Evolutionary conservation across 106 monocot genomes (phyloP).

Genomic region (Cymbidium sinense): DNA sequence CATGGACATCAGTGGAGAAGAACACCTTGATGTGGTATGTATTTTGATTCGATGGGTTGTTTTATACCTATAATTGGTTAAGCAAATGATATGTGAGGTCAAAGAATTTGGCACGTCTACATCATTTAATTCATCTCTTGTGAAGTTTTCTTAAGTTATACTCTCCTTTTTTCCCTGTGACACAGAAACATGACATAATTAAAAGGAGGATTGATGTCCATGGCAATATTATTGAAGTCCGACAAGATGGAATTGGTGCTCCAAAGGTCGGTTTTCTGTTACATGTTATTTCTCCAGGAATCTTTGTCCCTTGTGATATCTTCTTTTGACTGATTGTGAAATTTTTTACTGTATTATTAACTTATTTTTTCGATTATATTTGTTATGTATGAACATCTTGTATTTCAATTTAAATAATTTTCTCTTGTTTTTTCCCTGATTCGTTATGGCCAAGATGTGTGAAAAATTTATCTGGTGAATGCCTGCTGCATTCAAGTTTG

Average conservation of each 20-base stretch:
- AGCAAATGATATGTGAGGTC: not conserved
- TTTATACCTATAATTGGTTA: not conserved
- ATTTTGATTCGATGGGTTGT: not conserved
- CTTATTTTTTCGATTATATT: too few relatives aligned
- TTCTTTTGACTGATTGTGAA: not conserved
- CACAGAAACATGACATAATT: conserved; percentile 85
- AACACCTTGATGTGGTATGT: conserved; percentile 91
- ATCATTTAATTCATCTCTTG: not conserved
- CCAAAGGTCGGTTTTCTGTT: conserved; percentile 48
- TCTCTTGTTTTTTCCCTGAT: not conserved
- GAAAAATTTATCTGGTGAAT: not conserved
- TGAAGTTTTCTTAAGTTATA: not conserved
- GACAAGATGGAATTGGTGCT: conserved; percentile 84
- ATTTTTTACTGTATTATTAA: not conserved
- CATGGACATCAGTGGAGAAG: conserved; percentile 93
- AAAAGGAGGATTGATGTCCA: conserved; percentile 79
- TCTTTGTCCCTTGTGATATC: not conserved
- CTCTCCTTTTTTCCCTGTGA: not conserved
- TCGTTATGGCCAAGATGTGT: not conserved
- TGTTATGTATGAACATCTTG: not conserved
- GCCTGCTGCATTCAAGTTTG: too few relatives aligned
- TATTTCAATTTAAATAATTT: not conserved
- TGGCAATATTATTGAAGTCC: conserved; percentile 79
- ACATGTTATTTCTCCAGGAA: not conserved
- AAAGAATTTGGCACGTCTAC: not conserved